Evolutionary conservation across 768 basidiomycete genomes (phyloP).

Genomic region (Suillus brevipes): DNA sequence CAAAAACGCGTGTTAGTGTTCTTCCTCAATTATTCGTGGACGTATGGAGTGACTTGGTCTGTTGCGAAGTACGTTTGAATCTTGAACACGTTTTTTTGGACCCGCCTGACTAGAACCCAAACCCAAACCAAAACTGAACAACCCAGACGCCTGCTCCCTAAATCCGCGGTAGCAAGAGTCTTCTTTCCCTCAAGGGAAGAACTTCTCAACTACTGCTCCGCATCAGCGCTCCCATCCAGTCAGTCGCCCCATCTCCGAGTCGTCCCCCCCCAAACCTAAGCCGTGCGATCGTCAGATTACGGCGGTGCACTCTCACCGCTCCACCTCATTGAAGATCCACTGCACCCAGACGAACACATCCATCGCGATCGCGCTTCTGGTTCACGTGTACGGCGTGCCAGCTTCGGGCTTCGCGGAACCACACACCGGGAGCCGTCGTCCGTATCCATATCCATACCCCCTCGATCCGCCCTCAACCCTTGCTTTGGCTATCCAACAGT

Average conservation of each 20-base stretch:
- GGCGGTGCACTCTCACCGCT: slow-evolving; percentile 61
- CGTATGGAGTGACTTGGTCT: slow-evolving; percentile 67
- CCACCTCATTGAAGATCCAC: slow-evolving; percentile 50
- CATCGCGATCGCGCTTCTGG: background rate
- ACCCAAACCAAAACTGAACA: too few species aligned
- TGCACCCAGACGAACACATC: slow-evolving; percentile 20
- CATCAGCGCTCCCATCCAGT: slow-evolving; percentile 62
- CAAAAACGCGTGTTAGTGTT: slow-evolving; percentile 47
- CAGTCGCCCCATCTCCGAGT: slow-evolving; percentile 8
- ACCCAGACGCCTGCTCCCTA: slow-evolving; percentile 62
- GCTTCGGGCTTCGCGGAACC: background rate
- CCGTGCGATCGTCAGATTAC: too few species aligned
- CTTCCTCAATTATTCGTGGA: slow-evolving; percentile 73
- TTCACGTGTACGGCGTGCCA: background rate
- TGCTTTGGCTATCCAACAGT: slow-evolving; percentile 71
- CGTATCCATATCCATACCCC: slow-evolving; percentile 44
- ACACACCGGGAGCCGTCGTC: slow-evolving; percentile 13
- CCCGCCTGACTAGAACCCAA: too few species aligned
- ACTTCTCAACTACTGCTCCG: slow-evolving; percentile 54
- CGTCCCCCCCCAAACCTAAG: too few species aligned
- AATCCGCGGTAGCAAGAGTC: slow-evolving; percentile 57
- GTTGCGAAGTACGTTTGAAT: slow-evolving; percentile 54
- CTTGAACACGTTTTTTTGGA: background rate
- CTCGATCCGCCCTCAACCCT: slow-evolving; percentile 66
- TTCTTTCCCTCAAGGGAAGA: slow-evolving; percentile 63